Percentiles rank a stretch among this genome's conserved stretches.
phyloP scores from a whole-genome alignment of 345 rosid species.

The Sonneratia caseolaris region DNA sequence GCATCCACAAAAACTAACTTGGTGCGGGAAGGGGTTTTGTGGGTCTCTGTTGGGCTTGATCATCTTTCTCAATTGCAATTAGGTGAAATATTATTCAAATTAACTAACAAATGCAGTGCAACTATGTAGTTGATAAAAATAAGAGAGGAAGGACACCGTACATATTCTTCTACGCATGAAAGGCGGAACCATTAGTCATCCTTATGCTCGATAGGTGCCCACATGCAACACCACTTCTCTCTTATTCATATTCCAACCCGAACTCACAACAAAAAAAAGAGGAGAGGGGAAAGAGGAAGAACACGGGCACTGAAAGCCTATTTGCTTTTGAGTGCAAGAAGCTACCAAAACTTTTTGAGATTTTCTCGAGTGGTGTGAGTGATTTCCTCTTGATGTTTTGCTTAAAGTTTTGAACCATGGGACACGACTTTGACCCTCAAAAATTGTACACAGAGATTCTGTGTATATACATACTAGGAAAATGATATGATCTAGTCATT shows the following conservation, averaged over 20 bases:
- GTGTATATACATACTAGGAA: neutral
- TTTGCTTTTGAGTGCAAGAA: constrained; percentile 64
- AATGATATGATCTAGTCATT: too few species aligned
- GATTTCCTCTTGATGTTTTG: constrained; percentile 38
- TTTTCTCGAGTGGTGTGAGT: constrained; percentile 26
- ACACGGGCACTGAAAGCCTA: constrained; percentile 22
- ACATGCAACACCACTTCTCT: constrained; percentile 23
- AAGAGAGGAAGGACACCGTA: constrained; percentile 4
- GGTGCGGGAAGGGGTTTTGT: too few species aligned
- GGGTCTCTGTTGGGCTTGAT: too few species aligned
- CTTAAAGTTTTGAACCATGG: constrained; percentile 49
- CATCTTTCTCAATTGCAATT: too few species aligned
- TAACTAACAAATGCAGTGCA: too few species aligned
- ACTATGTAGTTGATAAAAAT: too few species aligned
- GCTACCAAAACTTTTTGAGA: constrained; percentile 38
- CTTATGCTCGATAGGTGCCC: constrained; percentile 26
- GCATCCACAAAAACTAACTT: too few species aligned
- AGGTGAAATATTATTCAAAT: too few species aligned
- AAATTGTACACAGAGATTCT: neutral
- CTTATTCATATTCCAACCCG: constrained; percentile 19
- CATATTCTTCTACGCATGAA: constrained; percentile 17
- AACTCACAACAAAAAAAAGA: constrained; percentile 6
- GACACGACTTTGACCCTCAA: constrained; percentile 20
- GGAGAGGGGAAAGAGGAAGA: neutral
- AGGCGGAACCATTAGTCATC: constrained; percentile 18